These are phyloP conservation scores for Trametes villosa DNA, from an alignment of 768 basidiomycete species.

Conservation along the genomic window DNA sequence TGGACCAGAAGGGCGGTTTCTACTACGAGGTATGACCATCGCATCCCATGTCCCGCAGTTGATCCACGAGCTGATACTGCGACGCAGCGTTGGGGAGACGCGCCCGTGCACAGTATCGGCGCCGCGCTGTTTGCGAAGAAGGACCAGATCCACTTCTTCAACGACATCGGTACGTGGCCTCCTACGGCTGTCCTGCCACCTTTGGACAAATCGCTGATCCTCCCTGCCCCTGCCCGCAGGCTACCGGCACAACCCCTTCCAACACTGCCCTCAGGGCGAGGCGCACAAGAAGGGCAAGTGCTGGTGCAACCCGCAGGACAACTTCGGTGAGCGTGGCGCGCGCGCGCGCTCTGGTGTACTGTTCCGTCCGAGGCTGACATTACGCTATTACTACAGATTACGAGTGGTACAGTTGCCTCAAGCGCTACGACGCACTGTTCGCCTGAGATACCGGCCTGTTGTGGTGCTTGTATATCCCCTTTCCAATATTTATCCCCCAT, in stretches of 20 bases:
- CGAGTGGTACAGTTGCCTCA: constrained; percentile 89
- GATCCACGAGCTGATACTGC: not conserved
- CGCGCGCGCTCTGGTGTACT: not conserved
- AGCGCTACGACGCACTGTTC: constrained; percentile 72
- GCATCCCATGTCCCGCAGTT: not conserved
- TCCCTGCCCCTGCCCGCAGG: constrained; percentile 33
- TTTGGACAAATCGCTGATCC: not conserved
- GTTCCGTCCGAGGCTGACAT: constrained; percentile 11
- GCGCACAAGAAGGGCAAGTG: constrained; percentile 80
- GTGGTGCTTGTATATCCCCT: not conserved
- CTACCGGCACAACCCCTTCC: constrained; percentile 93
- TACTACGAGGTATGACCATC: constrained; percentile 54
- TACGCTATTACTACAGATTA: constrained; percentile 52
- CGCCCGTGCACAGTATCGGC: constrained; percentile 80
- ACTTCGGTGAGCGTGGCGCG: constrained; percentile 59
- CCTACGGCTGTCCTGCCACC: not conserved
- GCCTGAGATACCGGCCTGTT: constrained; percentile 14
- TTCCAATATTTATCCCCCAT: constrained; percentile 8
- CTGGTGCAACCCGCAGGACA: constrained; percentile 78
- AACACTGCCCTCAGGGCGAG: constrained; percentile 86
- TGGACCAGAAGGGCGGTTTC: constrained; percentile 60
- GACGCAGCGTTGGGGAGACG: constrained; percentile 88
- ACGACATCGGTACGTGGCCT: constrained; percentile 69
- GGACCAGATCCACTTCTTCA: constrained; percentile 93
- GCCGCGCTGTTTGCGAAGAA: constrained; percentile 87